Evolutionary conservation across 495 filamentous ascomycete genomes (phyloP).

Genomic region (Hypoxylon rickii): DNA sequence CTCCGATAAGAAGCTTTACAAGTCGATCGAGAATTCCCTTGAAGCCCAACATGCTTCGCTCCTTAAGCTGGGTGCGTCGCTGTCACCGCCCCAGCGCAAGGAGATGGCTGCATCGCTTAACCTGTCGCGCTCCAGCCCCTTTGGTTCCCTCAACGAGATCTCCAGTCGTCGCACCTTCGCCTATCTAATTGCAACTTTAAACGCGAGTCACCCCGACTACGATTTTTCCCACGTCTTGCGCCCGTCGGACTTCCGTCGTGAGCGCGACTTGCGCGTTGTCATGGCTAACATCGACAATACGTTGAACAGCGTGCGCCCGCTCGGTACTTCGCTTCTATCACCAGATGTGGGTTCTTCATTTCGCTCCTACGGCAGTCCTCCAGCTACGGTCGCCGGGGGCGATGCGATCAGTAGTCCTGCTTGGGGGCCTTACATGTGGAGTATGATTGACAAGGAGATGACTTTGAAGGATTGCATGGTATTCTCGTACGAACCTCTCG

Average conservation of each 20-base stretch:
- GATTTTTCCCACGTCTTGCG: conserved; percentile 91
- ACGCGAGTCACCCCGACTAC: conserved; percentile 95
- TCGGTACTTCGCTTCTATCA: conserved; percentile 39
- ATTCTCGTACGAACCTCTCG: conserved; percentile 83
- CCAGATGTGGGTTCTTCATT: conserved; percentile 29
- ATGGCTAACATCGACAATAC: conserved; percentile 86
- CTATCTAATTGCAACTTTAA: conserved; percentile 96
- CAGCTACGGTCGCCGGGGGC: conserved; percentile 31
- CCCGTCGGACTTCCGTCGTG: conserved; percentile 83
- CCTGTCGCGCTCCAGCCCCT: conserved; percentile 82
- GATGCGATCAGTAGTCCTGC: conserved; percentile 46
- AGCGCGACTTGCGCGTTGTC: conserved; percentile 71
- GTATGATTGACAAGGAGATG: conserved; percentile 90
- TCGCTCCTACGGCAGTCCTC: conserved; percentile 36
- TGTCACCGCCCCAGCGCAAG: conserved; percentile 74
- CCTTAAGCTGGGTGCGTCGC: conserved; percentile 75
- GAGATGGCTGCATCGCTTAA: conserved; percentile 66
- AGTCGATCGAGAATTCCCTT: conserved; percentile 85
- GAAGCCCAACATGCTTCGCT: conserved; percentile 88
- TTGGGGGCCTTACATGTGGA: conserved; percentile 90
- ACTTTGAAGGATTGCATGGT: conserved; percentile 78
- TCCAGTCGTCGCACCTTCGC: conserved; percentile 90
- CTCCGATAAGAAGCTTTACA: conserved; percentile 94
- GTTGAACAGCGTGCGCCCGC: conserved; percentile 79
- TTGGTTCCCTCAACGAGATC: conserved; percentile 83